Conservation (phyloP, 1,284 basidiomycete genomes). For the Marasmius sp. region DNA sequence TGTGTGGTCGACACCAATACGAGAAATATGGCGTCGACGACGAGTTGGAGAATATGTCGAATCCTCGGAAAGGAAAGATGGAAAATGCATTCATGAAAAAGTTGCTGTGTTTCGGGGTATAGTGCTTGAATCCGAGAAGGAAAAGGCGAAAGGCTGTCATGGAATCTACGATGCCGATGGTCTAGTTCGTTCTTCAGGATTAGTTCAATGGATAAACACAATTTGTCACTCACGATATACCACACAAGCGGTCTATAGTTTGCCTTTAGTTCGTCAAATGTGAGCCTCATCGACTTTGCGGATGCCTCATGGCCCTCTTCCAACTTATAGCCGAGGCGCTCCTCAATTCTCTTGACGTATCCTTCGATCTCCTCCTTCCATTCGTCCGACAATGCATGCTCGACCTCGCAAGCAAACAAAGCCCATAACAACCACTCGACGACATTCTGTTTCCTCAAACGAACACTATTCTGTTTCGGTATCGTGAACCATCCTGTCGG, state of each 20-base stretch:
- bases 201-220: neutral
- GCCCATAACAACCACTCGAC: slow-evolving; percentile 69
- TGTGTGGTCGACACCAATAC: slow-evolving; percentile 66
- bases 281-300: slow-evolving; percentile 48
- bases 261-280: slow-evolving; percentile 53
- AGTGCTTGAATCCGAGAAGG: slow-evolving; percentile 52
- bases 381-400: slow-evolving; percentile 24
- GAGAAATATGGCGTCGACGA: slow-evolving; percentile 42
- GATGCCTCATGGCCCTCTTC: slow-evolving; percentile 35
- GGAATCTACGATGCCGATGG: slow-evolving; percentile 52
- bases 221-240: slow-evolving; percentile 49
- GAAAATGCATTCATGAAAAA: slow-evolving; percentile 24
- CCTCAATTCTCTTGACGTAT: slow-evolving; percentile 41
- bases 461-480: slow-evolving; percentile 4
- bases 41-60: slow-evolving; percentile 42
- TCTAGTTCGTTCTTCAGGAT: slow-evolving; percentile 31
- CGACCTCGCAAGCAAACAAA: slow-evolving; percentile 43
- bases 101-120: slow-evolving; percentile 29
- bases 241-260: slow-evolving; percentile 59
- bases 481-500: slow-evolving; percentile 58
- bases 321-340: slow-evolving; percentile 36
- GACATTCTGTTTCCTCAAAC: slow-evolving; percentile 47
- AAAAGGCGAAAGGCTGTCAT: slow-evolving; percentile 39
- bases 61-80: slow-evolving; percentile 54
- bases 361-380: slow-evolving; percentile 50